Base-by-base conservation (phyloP, 2,329 filamentous ascomycete genomes). In the Penicillium thymicola region DNA sequence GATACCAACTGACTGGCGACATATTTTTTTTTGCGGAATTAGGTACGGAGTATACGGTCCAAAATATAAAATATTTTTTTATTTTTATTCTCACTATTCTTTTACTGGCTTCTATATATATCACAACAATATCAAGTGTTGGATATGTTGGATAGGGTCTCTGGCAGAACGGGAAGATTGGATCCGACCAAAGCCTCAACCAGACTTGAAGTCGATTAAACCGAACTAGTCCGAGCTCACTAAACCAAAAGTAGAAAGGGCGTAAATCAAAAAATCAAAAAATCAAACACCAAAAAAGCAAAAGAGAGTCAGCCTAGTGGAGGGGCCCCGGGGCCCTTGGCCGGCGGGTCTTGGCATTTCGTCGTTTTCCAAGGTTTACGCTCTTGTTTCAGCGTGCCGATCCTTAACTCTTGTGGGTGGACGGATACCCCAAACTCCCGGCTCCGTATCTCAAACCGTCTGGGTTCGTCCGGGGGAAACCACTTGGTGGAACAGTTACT, bases 281-380 rank as follows among this genome's bases (percentile, higher is more conserved):
- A 51, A 43, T 9, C 11, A 42, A 37, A 49, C 27, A 38, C 0
- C 18, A 44, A 44, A 25, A 44, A 32, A 37, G 5, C 13, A 14
- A 51, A 51, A 18, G 25, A 30, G 40, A 51, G 41, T 64, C 63
- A 58, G 60, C 60, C 60, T 63, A 53, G 62, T 61, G 59, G 61
- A 5, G 28, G 51, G 54, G 53, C 2, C 30, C 21, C 5, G 5
- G 14, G 14, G 43, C 36, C 34, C n/a, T 49, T 40, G 36, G 21
- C 52, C 30, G 30, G 53, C 40, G 27, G 16, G 36, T 18, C 58
- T 57, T 60, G 51, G 44, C 52, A 34, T 46, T 45, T 47, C 5
- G 13, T 40, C 46, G 30, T 32, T 46, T 46, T 48, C 43, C 11
- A 32, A 45, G 3, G 42, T 44, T 55, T 52, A 42, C 40, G 32